Evolutionary conservation across 371 early-diverging fungal genomes (phyloP).

Genomic region (Rhizopus sp.): DNA sequence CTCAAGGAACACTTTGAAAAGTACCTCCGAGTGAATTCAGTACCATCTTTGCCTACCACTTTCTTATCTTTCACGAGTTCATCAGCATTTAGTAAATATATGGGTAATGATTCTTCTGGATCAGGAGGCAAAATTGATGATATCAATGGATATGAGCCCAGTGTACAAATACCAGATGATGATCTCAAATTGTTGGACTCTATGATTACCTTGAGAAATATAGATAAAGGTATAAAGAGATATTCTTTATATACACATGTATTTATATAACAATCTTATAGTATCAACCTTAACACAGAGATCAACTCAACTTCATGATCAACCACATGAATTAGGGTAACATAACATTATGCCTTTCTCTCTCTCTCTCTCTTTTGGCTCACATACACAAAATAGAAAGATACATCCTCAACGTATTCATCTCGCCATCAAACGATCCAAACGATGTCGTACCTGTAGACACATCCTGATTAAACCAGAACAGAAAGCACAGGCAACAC

Average conservation of each 20-base stretch:
- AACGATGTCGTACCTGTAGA: conserved; percentile 85
- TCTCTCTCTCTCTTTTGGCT: not conserved
- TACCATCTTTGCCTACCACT: conserved; percentile 45
- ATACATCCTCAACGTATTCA: conserved; percentile 85
- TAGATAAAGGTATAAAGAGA: conserved; percentile 35
- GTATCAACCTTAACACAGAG: conserved; percentile 74
- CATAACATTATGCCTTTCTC: not conserved
- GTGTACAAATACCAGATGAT: conserved; percentile 50
- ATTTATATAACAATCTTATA: conserved; percentile 12
- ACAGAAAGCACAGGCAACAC: conserved; percentile 83
- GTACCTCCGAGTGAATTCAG: conserved; percentile 48
- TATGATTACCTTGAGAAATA: conserved; percentile 47
- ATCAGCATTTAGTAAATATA: conserved; percentile 44
- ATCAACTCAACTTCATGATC: conserved; percentile 67
- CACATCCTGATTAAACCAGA: conserved; percentile 91
- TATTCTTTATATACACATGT: conserved; percentile 3
- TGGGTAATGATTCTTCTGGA: conserved; percentile 29
- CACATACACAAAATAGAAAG: conserved; percentile 24
- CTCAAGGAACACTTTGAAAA: conserved; percentile 83
- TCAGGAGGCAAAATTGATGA: conserved; percentile 50
- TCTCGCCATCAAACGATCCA: conserved; percentile 82
- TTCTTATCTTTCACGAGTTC: conserved; percentile 43
- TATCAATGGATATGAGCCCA: conserved; percentile 50
- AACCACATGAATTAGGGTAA: conserved; percentile 58
- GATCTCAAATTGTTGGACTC: conserved; percentile 48